Conservation (phyloP, 768 basidiomycete species). For the Leucosporidium yakuticum region DNA sequence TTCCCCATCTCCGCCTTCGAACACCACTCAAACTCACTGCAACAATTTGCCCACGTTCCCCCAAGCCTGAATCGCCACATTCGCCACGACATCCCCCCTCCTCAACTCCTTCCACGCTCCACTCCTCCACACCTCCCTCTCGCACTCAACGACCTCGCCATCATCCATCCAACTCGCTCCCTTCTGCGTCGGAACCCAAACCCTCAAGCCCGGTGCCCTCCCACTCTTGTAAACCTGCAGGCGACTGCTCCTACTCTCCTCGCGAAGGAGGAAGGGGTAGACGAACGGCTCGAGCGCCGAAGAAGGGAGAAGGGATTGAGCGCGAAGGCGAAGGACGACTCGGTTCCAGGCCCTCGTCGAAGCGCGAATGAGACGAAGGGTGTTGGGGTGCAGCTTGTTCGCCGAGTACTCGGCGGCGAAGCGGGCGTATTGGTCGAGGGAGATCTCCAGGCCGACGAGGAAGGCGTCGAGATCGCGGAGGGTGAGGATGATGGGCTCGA, state of each 20-base stretch:
- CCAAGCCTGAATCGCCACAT: slow-evolving; percentile 29
- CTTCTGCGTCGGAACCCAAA: slow-evolving; percentile 35
- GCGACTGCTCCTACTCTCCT: background rate
- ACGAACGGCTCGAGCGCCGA: too few relatives aligned
- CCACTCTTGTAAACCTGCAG: slow-evolving; percentile 28
- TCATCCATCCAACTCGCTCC: slow-evolving; percentile 36
- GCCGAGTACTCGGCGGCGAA: slow-evolving; percentile 13
- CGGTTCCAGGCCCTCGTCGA: slow-evolving; percentile 34
- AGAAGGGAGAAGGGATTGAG: slow-evolving; percentile 12
- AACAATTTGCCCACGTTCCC: slow-evolving; percentile 20
- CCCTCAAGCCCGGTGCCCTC: slow-evolving; percentile 29
- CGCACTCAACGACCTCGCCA: slow-evolving; percentile 36
- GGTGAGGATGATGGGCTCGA: slow-evolving; percentile 17
- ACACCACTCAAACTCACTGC: background rate
- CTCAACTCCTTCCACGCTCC: slow-evolving; percentile 24
- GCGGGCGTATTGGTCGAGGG: slow-evolving; percentile 20
- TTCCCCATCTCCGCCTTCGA: too few relatives aligned
- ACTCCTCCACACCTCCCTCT: slow-evolving; percentile 32
- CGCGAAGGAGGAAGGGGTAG: background rate
- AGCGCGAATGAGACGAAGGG: slow-evolving; percentile 19
- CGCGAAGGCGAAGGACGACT: slow-evolving; percentile 32
- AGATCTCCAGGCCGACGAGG: slow-evolving; percentile 15
- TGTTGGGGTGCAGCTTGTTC: background rate
- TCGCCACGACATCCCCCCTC: slow-evolving; percentile 34
- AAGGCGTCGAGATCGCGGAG: slow-evolving; percentile 33